phyloP scores from a whole-genome alignment of 2,329 filamentous ascomycete species.

The Metarhizium robertsii region DNA sequence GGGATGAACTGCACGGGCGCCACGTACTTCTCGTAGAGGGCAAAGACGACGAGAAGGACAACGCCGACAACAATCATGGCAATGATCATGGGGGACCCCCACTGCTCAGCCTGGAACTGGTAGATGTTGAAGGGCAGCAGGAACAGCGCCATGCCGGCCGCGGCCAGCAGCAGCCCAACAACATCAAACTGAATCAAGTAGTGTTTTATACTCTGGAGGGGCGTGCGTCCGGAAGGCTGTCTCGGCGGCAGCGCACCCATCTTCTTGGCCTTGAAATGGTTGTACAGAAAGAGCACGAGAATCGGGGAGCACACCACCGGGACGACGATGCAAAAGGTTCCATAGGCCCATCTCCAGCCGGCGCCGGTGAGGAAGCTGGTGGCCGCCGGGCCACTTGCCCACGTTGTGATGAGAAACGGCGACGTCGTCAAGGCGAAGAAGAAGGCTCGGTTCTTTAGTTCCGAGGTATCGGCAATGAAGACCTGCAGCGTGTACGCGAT shows the following conservation, averaged over 20 bases:
- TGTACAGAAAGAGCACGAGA: constrained; percentile 12
- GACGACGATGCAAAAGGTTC: constrained; percentile 48
- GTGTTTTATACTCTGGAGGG: constrained; percentile 29
- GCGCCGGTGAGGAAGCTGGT: constrained; percentile 13
- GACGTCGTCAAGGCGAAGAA: constrained; percentile 21
- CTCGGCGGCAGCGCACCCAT: constrained; percentile 6
- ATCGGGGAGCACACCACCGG: constrained; percentile 29
- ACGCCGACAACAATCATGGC: constrained; percentile 41
- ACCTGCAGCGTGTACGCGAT: constrained; percentile 20
- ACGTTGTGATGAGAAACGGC: constrained; percentile 28
- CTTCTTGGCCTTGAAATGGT: constrained; percentile 14
- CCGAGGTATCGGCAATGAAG: constrained; percentile 22
- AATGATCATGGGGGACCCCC: constrained; percentile 34
- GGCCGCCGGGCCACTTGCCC: constrained; percentile 18
- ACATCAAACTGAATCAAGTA: constrained; percentile 17
- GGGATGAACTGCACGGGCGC: constrained; percentile 39
- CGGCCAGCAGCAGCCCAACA: constrained; percentile 39
- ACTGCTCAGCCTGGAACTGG: constrained; percentile 27
- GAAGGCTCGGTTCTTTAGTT: constrained; percentile 21
- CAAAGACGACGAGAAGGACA: constrained; percentile 37
- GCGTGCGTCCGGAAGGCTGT: constrained; percentile 25
- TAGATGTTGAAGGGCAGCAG: constrained; percentile 48
- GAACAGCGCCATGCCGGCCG: constrained; percentile 39
- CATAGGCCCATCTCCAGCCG: constrained; percentile 33
- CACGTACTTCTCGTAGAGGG: constrained; percentile 35